These are phyloP conservation scores for Rhodofomes roseus DNA, from an alignment of 1,284 basidiomycete genomes.

Conservation along the genomic window DNA sequence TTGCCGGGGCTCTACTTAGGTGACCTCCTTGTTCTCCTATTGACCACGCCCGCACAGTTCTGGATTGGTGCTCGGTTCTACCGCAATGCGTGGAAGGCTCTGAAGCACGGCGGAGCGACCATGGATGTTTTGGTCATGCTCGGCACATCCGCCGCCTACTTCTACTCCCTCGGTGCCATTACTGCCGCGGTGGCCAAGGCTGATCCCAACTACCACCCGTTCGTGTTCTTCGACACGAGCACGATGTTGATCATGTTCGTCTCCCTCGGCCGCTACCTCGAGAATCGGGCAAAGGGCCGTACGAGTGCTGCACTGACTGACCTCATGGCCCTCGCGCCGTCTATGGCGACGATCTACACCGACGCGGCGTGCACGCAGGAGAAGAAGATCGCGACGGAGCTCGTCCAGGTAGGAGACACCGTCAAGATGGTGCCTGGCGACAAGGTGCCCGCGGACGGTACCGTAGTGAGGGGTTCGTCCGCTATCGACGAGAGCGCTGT, in stretches of 20 bases:
- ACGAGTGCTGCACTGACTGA: slow-evolving; percentile 96
- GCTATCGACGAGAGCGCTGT: slow-evolving; percentile 96
- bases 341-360: slow-evolving; percentile 94
- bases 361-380: slow-evolving; percentile 77
- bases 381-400: slow-evolving; percentile 90
- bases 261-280: slow-evolving; percentile 91
- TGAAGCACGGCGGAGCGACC: slow-evolving; percentile 88
- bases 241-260: slow-evolving; percentile 99
- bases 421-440: slow-evolving; percentile 97
- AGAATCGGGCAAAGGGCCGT: slow-evolving; percentile 96
- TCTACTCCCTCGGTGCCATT: slow-evolving; percentile 82
- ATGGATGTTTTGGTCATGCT: slow-evolving; percentile 98
- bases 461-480: slow-evolving; percentile 82
- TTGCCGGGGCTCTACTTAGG: slow-evolving; percentile 76
- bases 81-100: slow-evolving; percentile 83
- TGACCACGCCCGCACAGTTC: slow-evolving; percentile 93
- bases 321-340: slow-evolving; percentile 91
- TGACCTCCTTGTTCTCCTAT: slow-evolving; percentile 76
- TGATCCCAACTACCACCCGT: slow-evolving; percentile 70
- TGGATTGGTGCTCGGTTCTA: slow-evolving; percentile 92
- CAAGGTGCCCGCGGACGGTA: slow-evolving; percentile 95
- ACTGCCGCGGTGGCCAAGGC: slow-evolving; percentile 62
- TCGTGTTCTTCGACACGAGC: slow-evolving; percentile 97
- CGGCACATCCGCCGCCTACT: slow-evolving; percentile 92
- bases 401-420: slow-evolving; percentile 91